Percentiles rank a stretch among this genome's conserved stretches.
Conservation (phyloP, 306 rosid genomes). For the Dalbergia cultrata region DNA sequence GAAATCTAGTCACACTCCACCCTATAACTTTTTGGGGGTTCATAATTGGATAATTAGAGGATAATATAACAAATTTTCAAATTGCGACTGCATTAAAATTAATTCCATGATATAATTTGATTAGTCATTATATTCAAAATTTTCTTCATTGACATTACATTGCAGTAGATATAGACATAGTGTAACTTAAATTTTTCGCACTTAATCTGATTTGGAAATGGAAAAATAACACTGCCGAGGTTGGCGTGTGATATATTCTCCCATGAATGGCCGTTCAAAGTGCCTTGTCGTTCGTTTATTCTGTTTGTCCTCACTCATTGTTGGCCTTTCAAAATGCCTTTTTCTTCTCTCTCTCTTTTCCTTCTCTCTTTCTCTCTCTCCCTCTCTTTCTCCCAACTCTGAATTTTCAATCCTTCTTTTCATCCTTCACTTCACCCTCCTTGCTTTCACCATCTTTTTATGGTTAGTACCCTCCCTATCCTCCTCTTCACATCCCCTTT, state of each 20-base stretch:
- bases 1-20: no score
- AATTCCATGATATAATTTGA: no score
- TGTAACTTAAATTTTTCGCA: background rate
- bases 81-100: no score
- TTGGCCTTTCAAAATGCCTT: conserved; percentile 47
- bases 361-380: background rate
- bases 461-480: conserved; percentile 27
- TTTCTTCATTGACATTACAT: no score
- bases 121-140: no score
- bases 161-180: no score
- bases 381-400: conserved; percentile 37
- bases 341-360: conserved; percentile 14
- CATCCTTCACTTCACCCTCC: conserved; percentile 40
- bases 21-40: no score
- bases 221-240: conserved; percentile 28
- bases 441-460: conserved; percentile 42
- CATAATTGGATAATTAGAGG: no score
- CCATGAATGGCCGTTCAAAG: conserved; percentile 50
- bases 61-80: no score
- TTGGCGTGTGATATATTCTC: conserved; percentile 35
- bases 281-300: conserved; percentile 60
- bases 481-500: background rate
- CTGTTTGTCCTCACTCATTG: conserved; percentile 49
- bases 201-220: background rate
- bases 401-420: background rate